These are phyloP conservation scores for Aspergillus olivimuriae DNA, from an alignment of 495 filamentous ascomycete species.

Conservation along the genomic window DNA sequence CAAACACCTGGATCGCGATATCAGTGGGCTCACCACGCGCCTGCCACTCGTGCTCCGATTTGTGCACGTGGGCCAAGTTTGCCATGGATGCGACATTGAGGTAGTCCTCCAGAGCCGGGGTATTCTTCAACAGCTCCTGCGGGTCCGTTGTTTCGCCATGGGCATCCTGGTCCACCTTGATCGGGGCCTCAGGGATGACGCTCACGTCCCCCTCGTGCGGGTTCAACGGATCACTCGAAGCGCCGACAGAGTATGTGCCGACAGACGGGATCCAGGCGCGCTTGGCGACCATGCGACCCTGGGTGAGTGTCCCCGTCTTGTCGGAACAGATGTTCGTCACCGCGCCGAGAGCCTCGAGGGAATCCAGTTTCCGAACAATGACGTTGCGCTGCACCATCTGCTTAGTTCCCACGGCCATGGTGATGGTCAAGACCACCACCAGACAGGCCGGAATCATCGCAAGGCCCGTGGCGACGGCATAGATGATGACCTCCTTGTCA, in stretches of 20 bases:
- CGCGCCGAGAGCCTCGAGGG: slow-evolving; percentile 61
- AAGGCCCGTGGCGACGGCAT: slow-evolving; percentile 63
- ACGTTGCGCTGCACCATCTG: slow-evolving; percentile 66
- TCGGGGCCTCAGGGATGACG: slow-evolving; percentile 29
- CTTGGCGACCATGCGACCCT: slow-evolving; percentile 72
- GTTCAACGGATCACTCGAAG: slow-evolving; percentile 50
- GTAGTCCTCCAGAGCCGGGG: slow-evolving; percentile 42
- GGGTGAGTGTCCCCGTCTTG: slow-evolving; percentile 67
- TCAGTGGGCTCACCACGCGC: slow-evolving; percentile 63
- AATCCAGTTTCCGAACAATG: slow-evolving; percentile 60
- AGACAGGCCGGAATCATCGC: slow-evolving; percentile 71
- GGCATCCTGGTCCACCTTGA: slow-evolving; percentile 22
- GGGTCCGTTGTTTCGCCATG: slow-evolving; percentile 20
- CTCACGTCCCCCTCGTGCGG: slow-evolving; percentile 48
- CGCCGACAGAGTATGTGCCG: slow-evolving; percentile 55
- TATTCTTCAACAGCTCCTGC: slow-evolving; percentile 34
- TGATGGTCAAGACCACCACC: slow-evolving; percentile 71
- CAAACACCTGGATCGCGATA: slow-evolving; percentile 65
- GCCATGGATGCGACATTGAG: slow-evolving; percentile 58
- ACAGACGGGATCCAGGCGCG: slow-evolving; percentile 70
- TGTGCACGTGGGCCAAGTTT: slow-evolving; percentile 55
- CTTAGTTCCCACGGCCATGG: slow-evolving; percentile 66
- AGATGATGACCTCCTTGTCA: slow-evolving; percentile 59
- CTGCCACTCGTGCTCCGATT: slow-evolving; percentile 47
- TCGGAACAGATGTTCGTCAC: slow-evolving; percentile 70